phyloP scores from a whole-genome alignment of 768 basidiomycete species.

The Boletales sp. region DNA sequence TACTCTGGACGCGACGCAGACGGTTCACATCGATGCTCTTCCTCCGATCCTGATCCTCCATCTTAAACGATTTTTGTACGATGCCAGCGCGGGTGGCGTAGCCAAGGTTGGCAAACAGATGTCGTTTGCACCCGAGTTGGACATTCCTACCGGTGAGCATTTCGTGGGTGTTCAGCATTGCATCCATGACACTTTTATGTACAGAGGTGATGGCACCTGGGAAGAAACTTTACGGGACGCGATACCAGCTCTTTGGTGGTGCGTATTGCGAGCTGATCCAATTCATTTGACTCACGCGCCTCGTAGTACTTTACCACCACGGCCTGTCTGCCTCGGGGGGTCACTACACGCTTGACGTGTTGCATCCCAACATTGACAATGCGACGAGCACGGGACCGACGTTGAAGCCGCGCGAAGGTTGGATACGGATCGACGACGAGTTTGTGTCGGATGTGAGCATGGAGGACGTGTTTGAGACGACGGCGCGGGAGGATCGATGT shows the following conservation, averaged over 20 bases:
- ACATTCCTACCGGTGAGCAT: conserved; percentile 59
- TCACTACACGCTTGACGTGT: conserved; percentile 90
- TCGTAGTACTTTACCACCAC: conserved; percentile 85
- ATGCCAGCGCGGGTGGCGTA: conserved; percentile 66
- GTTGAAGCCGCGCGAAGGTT: conserved; percentile 52
- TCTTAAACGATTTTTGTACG: conserved; percentile 89
- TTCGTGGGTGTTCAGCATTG: not conserved
- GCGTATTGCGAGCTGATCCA: not conserved
- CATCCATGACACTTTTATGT: not conserved
- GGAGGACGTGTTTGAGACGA: conserved; percentile 66
- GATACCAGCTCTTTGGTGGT: conserved; percentile 87
- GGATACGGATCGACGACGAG: conserved; percentile 96
- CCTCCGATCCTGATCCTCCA: conserved; percentile 86
- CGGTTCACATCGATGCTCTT: conserved; percentile 73
- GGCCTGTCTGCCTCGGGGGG: conserved; percentile 87
- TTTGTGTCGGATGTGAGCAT: conserved; percentile 66
- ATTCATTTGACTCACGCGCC: not conserved
- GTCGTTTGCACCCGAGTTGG: conserved; percentile 71
- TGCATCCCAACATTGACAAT: conserved; percentile 66
- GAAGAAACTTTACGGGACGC: conserved; percentile 43
- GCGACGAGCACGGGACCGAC: conserved; percentile 12
- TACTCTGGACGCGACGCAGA: conserved; percentile 69
- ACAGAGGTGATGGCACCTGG: conserved; percentile 61
- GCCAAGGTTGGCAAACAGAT: conserved; percentile 86
- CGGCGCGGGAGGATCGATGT: conserved; percentile 58